Evolutionary conservation across 2,329 filamentous ascomycete species (phyloP).

Genomic region (Ophidiomyces ophidiicola): DNA sequence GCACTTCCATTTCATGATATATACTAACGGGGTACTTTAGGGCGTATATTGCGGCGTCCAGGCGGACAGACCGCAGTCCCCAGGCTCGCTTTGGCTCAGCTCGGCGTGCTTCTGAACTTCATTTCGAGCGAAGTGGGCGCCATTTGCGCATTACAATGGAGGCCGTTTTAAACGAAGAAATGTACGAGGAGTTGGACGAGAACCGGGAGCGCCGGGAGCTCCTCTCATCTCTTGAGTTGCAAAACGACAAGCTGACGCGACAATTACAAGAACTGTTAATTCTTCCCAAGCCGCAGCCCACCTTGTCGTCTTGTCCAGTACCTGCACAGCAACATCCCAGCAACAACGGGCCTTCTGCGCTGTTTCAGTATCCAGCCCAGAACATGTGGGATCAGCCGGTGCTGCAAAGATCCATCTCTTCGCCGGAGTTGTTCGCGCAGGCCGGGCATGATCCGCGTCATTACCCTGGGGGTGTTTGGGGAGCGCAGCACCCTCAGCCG

Average conservation of each 20-base stretch:
- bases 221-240: background rate
- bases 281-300: background rate
- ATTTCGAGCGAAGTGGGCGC: slow-evolving; percentile 76
- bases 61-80: slow-evolving; percentile 71
- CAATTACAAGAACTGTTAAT: background rate
- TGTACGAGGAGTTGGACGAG: slow-evolving; percentile 93
- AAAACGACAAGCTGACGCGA: background rate
- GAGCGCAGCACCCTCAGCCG: too few species aligned
- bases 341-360: too few species aligned
- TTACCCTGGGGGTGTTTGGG: too few species aligned
- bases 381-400: too few species aligned
- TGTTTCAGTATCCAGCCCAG: too few species aligned
- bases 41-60: slow-evolving; percentile 83
- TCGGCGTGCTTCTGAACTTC: slow-evolving; percentile 74
- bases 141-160: slow-evolving; percentile 69
- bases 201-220: slow-evolving; percentile 32
- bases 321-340: too few species aligned
- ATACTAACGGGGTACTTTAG: slow-evolving; percentile 34
- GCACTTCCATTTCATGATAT: background rate
- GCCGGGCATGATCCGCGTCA: too few species aligned
- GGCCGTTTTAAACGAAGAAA: slow-evolving; percentile 80
- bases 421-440: too few species aligned
- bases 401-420: too few species aligned
- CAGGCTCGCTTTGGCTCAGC: slow-evolving; percentile 84
- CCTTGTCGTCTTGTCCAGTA: too few species aligned